These are phyloP conservation scores for Trichophyton mentagrophytes DNA, from an alignment of 2,329 filamentous ascomycete species.

Conservation along the genomic window DNA sequence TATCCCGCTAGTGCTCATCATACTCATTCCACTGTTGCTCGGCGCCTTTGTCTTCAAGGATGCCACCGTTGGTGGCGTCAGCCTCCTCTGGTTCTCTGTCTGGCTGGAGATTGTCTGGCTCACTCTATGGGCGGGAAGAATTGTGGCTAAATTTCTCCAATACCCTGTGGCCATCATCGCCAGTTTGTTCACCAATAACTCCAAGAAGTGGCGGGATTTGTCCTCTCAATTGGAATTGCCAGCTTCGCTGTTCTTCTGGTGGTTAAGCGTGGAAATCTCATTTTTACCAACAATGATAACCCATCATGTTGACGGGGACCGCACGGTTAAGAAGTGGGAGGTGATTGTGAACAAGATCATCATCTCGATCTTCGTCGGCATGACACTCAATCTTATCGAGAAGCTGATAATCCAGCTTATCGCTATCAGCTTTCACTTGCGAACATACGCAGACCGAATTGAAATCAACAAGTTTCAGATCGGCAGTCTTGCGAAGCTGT, in stretches of 20 bases:
- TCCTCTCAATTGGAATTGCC: constrained; percentile 75
- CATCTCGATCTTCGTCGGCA: constrained; percentile 67
- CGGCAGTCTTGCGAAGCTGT: constrained; percentile 51
- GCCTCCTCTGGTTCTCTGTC: constrained; percentile 81
- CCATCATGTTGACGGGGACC: constrained; percentile 45
- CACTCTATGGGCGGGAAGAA: constrained; percentile 67
- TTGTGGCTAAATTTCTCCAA: constrained; percentile 53
- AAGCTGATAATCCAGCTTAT: constrained; percentile 94
- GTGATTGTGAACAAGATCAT: constrained; percentile 71
- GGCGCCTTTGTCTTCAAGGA: constrained; percentile 48
- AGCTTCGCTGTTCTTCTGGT: constrained; percentile 81
- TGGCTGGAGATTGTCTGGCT: constrained; percentile 93
- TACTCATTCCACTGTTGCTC: constrained; percentile 56
- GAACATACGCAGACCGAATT: constrained; percentile 83
- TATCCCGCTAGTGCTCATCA: constrained; percentile 48
- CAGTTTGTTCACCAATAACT: constrained; percentile 69
- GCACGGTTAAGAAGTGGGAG: constrained; percentile 54
- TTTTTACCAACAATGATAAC: constrained; percentile 71
- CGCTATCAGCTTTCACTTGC: constrained; percentile 78
- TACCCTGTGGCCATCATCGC: constrained; percentile 50
- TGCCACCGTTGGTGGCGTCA: constrained; percentile 58
- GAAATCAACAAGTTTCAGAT: constrained; percentile 89
- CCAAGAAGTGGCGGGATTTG: constrained; percentile 88
- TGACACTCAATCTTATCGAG: constrained; percentile 69
- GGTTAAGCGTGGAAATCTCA: constrained; percentile 71